Conservation (phyloP, 768 basidiomycete species). For the Pholiota molesta region DNA sequence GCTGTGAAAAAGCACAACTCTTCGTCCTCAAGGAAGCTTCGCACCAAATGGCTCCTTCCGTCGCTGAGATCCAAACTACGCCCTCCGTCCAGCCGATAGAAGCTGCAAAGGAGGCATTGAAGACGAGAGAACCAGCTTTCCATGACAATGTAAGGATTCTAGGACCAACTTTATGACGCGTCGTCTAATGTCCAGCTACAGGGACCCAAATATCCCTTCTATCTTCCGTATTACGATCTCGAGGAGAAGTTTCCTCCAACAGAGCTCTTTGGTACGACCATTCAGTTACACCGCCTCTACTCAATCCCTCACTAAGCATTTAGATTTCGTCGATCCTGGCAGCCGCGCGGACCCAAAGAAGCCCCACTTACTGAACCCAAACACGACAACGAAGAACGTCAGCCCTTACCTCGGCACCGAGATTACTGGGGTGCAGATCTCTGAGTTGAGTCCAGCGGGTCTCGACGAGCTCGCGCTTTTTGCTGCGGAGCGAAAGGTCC, state of each 20-base stretch:
- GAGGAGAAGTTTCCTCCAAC: neutral
- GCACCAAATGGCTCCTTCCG: neutral
- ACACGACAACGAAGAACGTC: neutral
- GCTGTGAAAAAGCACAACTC: too few species aligned
- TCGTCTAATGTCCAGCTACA: neutral
- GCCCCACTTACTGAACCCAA: neutral
- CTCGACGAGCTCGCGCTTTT: neutral
- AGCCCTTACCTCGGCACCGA: neutral
- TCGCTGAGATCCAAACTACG: neutral
- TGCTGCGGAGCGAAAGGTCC: neutral
- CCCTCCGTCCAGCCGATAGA: neutral
- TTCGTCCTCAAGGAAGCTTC: neutral
- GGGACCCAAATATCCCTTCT: neutral
- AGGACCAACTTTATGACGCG: neutral
- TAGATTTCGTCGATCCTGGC: neutral
- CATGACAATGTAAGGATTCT: neutral
- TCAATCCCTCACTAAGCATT: neutral
- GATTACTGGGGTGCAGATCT: neutral
- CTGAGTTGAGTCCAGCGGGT: neutral
- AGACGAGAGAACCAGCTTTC: too few species aligned
- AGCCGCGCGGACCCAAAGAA: neutral
- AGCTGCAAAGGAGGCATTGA: neutral
- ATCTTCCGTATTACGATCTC: neutral
- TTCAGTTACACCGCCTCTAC: neutral
- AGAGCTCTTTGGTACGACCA: neutral